Base-by-base conservation (phyloP, 169 alveolate genomes). In the Plasmodium blacklocki region DNA sequence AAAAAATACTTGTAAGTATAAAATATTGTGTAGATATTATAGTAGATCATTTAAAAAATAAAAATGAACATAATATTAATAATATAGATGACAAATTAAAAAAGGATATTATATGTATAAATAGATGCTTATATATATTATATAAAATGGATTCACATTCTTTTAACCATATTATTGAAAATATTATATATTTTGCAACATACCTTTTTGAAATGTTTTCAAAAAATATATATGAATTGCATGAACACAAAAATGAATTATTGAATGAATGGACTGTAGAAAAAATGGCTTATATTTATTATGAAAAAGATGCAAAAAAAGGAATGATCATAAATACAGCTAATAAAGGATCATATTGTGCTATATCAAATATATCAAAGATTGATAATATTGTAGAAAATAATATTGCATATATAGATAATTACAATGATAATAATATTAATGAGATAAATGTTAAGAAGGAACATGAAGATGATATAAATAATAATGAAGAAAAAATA, bases 161-260 rank as follows among this genome's bases (percentile, higher is more conserved):
- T 4, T 23, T 56, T 45, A 45, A 83, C 58, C 73, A 83, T 50
- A 52, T 68, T 12, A 68, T 83, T 2, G 74, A 83, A 68, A 67
- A 83, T 83, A 68, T 83, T n/a, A 68, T 83, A 2, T 83, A 68
- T 21, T 83, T 83, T 83, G 43, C 91, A n/a, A 68, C 91, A n/a
- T 83, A 83, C 64, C 54, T 83, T 32, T 83, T 83, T 83, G 91
- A 83, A 60, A 58, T 83, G 45, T 83, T 83, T 68, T 67, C 91
- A 60, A 54, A 32, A 72, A 68, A 68, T 59, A 62, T 83, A 32
- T 68, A 67, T 50, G 91, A 83, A 23, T 62, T 83, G 23, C 6
- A 18, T 72, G 83, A 83, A 12, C 56, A 83, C 12, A 83, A 52
- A 43, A 58, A 67, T 59, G n/a, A 56, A 49, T 62, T 83, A 3